phyloP scores from a whole-genome alignment of 768 basidiomycete species.

The Sistotremastrum suecicum region DNA sequence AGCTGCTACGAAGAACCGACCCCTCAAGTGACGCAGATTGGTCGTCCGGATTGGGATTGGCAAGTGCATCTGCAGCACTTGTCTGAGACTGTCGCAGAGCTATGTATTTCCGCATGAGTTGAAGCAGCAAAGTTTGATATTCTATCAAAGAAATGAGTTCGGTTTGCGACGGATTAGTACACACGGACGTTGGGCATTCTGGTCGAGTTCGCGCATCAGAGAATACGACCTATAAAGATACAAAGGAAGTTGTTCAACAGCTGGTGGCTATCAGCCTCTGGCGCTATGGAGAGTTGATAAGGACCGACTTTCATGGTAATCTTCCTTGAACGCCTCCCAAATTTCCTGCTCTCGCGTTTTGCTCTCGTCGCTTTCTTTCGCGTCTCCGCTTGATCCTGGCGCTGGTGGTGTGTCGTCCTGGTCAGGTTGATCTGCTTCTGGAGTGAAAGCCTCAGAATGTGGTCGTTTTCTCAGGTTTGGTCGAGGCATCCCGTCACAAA shows the following conservation, averaged over 20 bases:
- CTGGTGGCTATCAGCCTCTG: constrained; percentile 21
- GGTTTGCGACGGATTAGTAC: neutral
- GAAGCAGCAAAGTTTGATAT: constrained; percentile 26
- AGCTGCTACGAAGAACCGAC: too few species aligned
- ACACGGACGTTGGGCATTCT: constrained; percentile 40
- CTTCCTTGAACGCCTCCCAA: constrained; percentile 66
- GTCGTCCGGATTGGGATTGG: neutral
- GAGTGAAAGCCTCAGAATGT: constrained; percentile 27
- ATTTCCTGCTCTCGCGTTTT: constrained; percentile 36
- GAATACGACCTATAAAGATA: constrained; percentile 57
- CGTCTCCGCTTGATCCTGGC: constrained; percentile 1
- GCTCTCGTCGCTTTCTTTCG: constrained; percentile 12
- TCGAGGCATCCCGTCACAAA: too few species aligned
- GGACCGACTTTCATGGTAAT: constrained; percentile 58
- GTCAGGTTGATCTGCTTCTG: constrained; percentile 12
- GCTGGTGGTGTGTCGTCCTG: constrained; percentile 1
- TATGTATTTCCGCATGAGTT: constrained; percentile 35
- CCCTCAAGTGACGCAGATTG: neutral
- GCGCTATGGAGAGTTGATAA: neutral
- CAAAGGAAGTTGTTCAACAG: constrained; percentile 65
- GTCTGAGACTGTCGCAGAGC: constrained; percentile 15
- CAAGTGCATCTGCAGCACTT: neutral
- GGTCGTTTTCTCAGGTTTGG: constrained; percentile 29
- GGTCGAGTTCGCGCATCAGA: constrained; percentile 60
- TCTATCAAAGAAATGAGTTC: constrained; percentile 14